Evolutionary conservation across 495 filamentous ascomycete species (phyloP).

Genomic region (Mytilinidion resinicola): DNA sequence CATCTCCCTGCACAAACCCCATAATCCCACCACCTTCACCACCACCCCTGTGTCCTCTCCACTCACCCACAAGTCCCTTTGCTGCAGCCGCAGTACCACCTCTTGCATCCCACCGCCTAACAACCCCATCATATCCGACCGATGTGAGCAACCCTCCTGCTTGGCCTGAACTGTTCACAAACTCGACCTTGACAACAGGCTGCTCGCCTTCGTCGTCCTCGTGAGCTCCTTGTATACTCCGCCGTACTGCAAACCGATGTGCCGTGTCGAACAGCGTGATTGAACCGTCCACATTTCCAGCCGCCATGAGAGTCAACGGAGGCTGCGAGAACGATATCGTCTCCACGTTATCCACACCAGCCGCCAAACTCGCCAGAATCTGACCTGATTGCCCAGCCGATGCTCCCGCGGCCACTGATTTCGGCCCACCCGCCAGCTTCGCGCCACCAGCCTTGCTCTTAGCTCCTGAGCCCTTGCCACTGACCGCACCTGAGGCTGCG

Average conservation of each 20-base stretch:
- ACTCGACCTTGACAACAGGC: slow-evolving; percentile 87
- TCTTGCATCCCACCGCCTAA: slow-evolving; percentile 31
- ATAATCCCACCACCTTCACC: slow-evolving; percentile 83
- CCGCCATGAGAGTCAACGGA: slow-evolving; percentile 71
- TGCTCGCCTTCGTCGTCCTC: slow-evolving; percentile 49
- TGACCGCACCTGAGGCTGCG: slow-evolving; percentile 33
- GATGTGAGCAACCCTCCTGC: slow-evolving; percentile 25
- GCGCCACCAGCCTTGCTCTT: slow-evolving; percentile 41
- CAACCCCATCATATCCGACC: slow-evolving; percentile 30
- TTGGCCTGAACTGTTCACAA: slow-evolving; percentile 44
- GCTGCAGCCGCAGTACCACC: slow-evolving; percentile 37
- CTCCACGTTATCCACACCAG: slow-evolving; percentile 76
- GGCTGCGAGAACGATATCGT: slow-evolving; percentile 75
- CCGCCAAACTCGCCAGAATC: slow-evolving; percentile 65
- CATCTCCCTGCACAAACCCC: slow-evolving; percentile 75
- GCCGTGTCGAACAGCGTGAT: slow-evolving; percentile 84
- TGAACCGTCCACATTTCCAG: slow-evolving; percentile 82
- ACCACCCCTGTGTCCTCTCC: slow-evolving; percentile 73
- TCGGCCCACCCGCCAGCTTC: slow-evolving; percentile 27
- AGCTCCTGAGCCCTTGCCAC: slow-evolving; percentile 35
- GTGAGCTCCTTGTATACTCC: slow-evolving; percentile 74
- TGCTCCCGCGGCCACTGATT: slow-evolving; percentile 9
- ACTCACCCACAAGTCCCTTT: slow-evolving; percentile 66
- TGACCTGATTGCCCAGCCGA: slow-evolving; percentile 60
- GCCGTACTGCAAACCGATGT: slow-evolving; percentile 71